Base-by-base conservation (phyloP, 1,284 basidiomycete species). In the Leccinum subrobustum region DNA sequence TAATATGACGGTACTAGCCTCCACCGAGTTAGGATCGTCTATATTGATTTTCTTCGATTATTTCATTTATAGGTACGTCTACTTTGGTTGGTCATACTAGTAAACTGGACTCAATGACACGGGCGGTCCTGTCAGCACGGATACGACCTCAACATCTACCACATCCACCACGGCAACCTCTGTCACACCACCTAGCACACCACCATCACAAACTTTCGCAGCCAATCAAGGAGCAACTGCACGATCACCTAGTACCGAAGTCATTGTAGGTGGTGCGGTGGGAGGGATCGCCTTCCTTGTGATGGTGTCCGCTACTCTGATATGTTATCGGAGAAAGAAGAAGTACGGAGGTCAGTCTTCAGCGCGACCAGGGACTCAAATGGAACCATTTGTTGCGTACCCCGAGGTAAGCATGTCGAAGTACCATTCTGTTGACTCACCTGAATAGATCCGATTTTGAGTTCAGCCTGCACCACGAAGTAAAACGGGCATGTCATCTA, bases 11-110 rank as follows among this genome's bases (percentile, higher is more conserved):
- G 39, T 69, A 27, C 12, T 33, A 4, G 60, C 68, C 0, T 16
- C 56, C 7, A 25, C 39, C 23, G 25, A 23, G 16, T n/a, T 18
- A 3, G 33, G 0, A 27, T 6, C 9, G n/a, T 31, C 3, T 1
- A n/a, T 57, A 23, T 55, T 66, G 25, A 59, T 66, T 2, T 16
- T 68, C 7, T 66, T 68, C 7, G 65, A 66, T 8, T 66, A 68
- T 39, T 14, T 64, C 7, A 47, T 68, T 25, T 66, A 66, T 16
- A 65, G 35, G 65, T 65, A 12, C 1, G 65, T 51, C 23, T 6
- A 3, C 5, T 44, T 44, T 11, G 8, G 37, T 44, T 44, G 11
- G n/a, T 44, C 6, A 12, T 20, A 31, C 29, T 31, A 44, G 11
- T 12, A 0, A 20, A 12, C 11, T 20, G 42, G 18, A 44, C 42